A percentile compares a stretch with the other conserved stretches of the same genome.
Conservation (phyloP, 441 rosid genomes). For the Euphorbia schlechtendalii region DNA sequence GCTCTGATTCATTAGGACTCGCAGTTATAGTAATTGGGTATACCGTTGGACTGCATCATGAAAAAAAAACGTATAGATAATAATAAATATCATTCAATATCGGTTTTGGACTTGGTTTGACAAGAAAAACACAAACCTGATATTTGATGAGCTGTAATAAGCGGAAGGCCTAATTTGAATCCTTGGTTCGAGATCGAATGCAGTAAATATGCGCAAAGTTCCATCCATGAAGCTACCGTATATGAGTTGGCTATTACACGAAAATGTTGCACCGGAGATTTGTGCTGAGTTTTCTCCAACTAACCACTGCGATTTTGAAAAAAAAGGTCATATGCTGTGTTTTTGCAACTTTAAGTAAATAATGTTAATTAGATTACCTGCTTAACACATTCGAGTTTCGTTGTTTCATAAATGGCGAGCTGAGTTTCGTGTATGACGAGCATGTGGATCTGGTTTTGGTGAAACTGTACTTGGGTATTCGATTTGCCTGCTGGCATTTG, state of each 20-base stretch:
- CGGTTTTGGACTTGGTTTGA: background rate
- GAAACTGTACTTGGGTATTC: slow-evolving; percentile 51
- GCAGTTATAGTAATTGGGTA: slow-evolving; percentile 58
- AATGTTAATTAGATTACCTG: slow-evolving; percentile 24
- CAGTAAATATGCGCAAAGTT: slow-evolving; percentile 30
- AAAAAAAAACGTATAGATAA: slow-evolving; percentile 11
- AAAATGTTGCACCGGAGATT: slow-evolving; percentile 47
- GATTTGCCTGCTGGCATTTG: slow-evolving; percentile 41
- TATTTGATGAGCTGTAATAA: slow-evolving; percentile 38
- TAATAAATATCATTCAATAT: too few relatives aligned
- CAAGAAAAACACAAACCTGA: slow-evolving; percentile 31
- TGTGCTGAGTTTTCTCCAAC: slow-evolving; percentile 31
- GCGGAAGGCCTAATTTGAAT: slow-evolving; percentile 43
- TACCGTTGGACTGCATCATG: slow-evolving; percentile 35
- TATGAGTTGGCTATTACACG: slow-evolving; percentile 54
- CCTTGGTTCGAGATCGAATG: slow-evolving; percentile 32
- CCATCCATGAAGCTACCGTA: slow-evolving; percentile 49
- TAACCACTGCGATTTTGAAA: slow-evolving; percentile 34
- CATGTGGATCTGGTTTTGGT: slow-evolving; percentile 44
- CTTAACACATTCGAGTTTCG: slow-evolving; percentile 36
- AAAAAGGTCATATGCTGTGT: background rate
- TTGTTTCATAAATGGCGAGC: slow-evolving; percentile 41
- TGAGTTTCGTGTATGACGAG: slow-evolving; percentile 42
- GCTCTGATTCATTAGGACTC: slow-evolving; percentile 61
- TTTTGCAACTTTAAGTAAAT: background rate